Evolutionary conservation across 176 grass and related monocot species (phyloP), one percentile per base, ranked within the genome.

Genomic region (Melocanna baccifera): DNA sequence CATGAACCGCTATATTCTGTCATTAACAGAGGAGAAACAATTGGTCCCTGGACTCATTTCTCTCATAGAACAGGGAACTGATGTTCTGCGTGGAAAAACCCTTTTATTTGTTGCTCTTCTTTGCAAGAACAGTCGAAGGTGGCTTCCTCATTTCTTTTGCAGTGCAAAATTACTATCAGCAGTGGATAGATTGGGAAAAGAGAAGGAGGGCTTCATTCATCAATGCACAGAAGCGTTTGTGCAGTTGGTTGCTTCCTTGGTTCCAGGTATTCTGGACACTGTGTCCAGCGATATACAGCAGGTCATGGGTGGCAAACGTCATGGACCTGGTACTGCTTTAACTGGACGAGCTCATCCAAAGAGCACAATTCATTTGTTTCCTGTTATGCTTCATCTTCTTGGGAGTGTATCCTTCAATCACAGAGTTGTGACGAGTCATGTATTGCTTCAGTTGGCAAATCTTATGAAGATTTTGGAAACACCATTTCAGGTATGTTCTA

Each of bases 301-400:
- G 47, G 86, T 96, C 72, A 92, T 99, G 89, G 84, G 83, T 80
- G 93, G 92, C 75, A 99, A 93, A 85, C 93, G 96, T 37, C 95
- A 94, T 91, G 92, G 92, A 36, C 75, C 85, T 26, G 67, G 77
- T 87, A 79, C 83, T 84, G 69, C 87, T 89, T 84, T 99, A 42
- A 79, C 91, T 66, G 93, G 89, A 62, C 83, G 93, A 34, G 67
- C 80, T 87, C 92, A 94, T 88, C 89, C 91, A 79, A 99, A 94
- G 73, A 91, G 86, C 84, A 94, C 86, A 61, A 87, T 91, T 65
- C 90, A 99, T 91, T 65, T 96, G 83, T 95, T 99, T 72, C 96
- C 93, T 47, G 87, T 99, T 45, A 92, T 99, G 47, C 87, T 99
- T 88, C 96, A 99, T 88, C 89, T 99, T 89, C 91, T 99, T 81